Evolutionary conservation across 73 alveolate genomes (phyloP), one percentile per base, ranked within the genome.

Genomic region (Effrenium voratum): DNA sequence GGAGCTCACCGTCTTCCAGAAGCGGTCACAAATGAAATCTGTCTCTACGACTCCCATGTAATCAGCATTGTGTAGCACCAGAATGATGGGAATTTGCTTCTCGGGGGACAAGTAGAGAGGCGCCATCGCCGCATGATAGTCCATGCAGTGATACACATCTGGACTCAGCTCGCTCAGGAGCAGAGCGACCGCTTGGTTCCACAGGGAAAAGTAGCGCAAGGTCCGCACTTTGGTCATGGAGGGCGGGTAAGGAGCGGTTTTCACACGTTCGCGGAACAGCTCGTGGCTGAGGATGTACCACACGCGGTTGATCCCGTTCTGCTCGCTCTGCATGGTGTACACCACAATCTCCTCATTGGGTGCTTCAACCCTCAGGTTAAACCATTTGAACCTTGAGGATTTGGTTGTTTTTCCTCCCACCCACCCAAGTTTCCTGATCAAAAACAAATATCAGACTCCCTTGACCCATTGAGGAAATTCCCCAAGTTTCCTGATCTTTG

Each of bases 111-210:
- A 28, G 44, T 91, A 91, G 19, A 91, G 73, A 0, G 87, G 88
- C 5, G 98, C 98, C 98, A 91, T 91, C 5, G 98, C 86, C 16
- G 88, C 87, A 49, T 91, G 98, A 44, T 70, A 91, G 50, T 91
- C 98, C 86, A 72, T 72, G 75, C 98, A 91, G 30, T 91, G 98
- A 76, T 91, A 91, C 90, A 91, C 87, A 63, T 91, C 98, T 34
- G 98, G 98, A 43, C 68, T n/a, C 3, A 87, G 95, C 72, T 87
- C 95, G 73, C 95, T 87, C 68, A 87, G 45, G 83, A 87, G 47
- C 44, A 87, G 68, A 44, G 95, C 82, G 24, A 87, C 95, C 32
- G 95, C 95, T 41, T 90, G 96, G n/a, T 90, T 90, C 96, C 96
- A 90, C 52, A 90, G 52, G 40, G 96, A 90, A 49, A 90, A 90